Conservation (phyloP, 2,329 filamentous ascomycete species). For the Cordyceps militaris region DNA sequence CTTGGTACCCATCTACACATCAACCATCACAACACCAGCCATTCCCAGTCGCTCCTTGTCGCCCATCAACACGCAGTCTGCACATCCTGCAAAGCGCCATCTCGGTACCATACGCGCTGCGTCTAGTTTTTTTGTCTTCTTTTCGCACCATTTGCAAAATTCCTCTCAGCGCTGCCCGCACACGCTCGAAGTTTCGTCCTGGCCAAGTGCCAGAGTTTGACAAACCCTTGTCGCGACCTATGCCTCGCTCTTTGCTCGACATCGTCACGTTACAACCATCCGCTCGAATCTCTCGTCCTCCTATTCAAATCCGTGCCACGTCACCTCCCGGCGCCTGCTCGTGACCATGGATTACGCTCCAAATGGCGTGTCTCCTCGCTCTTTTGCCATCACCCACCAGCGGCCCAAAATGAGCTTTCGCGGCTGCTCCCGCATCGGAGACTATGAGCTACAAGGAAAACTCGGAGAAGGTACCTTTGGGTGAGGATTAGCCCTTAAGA, state of each 20-base stretch:
- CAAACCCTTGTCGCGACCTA: conserved; percentile 3
- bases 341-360: conserved; percentile 24
- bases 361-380: conserved; percentile 40
- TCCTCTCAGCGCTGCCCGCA: background rate
- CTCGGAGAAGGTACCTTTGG: conserved; percentile 95
- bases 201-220: background rate
- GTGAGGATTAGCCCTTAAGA: conserved; percentile 34
- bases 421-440: conserved; percentile 76
- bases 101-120: background rate
- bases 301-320: background rate
- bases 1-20: background rate
- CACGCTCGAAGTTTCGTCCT: background rate
- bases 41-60: background rate
- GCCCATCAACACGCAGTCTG: background rate
- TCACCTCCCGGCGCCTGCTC: background rate
- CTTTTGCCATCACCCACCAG: conserved; percentile 50
- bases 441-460: conserved; percentile 75
- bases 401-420: conserved; percentile 57
- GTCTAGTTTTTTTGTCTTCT: background rate
- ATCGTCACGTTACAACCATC: background rate
- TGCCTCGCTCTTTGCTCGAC: background rate
- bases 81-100: background rate
- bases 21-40: background rate
- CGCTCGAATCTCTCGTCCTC: background rate
- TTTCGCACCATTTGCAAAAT: background rate